Base-by-base conservation (phyloP, 2,329 filamentous ascomycete genomes). In the Arthrobotrys sinensis region DNA sequence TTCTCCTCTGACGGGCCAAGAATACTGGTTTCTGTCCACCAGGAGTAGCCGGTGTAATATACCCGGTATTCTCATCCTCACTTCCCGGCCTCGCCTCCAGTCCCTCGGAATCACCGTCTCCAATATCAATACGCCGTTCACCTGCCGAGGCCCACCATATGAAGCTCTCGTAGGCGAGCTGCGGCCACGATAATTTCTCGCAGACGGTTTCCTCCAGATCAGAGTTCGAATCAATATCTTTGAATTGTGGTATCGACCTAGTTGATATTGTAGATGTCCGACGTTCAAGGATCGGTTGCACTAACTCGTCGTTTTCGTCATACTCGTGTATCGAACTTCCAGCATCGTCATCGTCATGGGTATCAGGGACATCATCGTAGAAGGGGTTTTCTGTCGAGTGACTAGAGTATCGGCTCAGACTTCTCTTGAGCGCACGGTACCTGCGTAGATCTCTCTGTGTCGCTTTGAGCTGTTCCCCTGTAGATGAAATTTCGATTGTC, bases 141-240 rank as follows among this genome's bases (percentile, higher is more conserved):
- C 92, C 93, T 0, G 93, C 92, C 14, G 91, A 93, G 1, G 93
- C 92, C 93, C 93, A 96, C 93, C 93, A 96, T 88, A 95, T 93
- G 85, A 95, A 94, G 24, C 91, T 91, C 68, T 89, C 90, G 84
- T 95, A 96, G 4, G 93, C 93, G 28, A 95, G 88, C 0, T 91
- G 90, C 0, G 91, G 87, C 93, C 90, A 92, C 48, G 88, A 90
- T 46, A 88, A 83, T 1, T 90, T 90, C 82, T 92, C 90, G 24
- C 81, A 82, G 11, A 81, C 80, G 0, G 67, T 65, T 48, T 82
- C 81, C 45, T 91, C 86, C 67, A 85, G 84, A 71, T 90, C 89
- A 14, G 80, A 76, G 45, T 76, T 66, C 36, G 83, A 83, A 24
- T 88, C 85, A n/a, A 75, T 69, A 34, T 79, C 76, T n/a, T 69